Base-by-base conservation (phyloP, 768 basidiomycete species). In the Mycena galericulata region DNA sequence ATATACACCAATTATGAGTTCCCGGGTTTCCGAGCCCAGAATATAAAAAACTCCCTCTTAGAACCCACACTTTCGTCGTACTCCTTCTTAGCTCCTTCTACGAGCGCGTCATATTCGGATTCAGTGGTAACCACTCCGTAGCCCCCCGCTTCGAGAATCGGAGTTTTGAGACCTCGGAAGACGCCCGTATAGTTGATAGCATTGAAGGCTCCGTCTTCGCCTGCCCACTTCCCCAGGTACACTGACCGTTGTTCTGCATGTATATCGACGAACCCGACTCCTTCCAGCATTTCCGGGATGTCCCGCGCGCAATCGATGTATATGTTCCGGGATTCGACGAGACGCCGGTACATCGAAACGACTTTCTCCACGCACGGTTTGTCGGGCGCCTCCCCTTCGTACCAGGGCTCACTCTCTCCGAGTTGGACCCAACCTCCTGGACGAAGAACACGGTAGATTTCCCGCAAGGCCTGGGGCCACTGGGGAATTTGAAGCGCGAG, bases 371-470 rank as follows among this genome's bases (percentile, higher is more conserved):
- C 43, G 62, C 55, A 68, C 22, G 67, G 67, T 24, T 63, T 12
- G 4, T 27, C 62, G 22, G 57, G 60, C 45, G 65, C 53, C 24
- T 67, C 49, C 24, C 62, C 69, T 15, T 29, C 55, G 26, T 50
- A 14, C 47, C 50, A 59, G 0, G 58, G 27, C 5, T 40, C 36
- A 22, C 14, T 14, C 55, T 73, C 72, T 5, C 26, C 49, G 18
- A 73, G 22, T 54, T 73, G 72, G 7, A 66, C 62, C 62, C 64
- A 71, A 9, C 72, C 70, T 7, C 67, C 70, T 2, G 67, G 67
- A 7, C 49, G 54, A 46, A 73, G 62, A 14, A 73, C 70, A 5
- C 70, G 69, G 59, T 68, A 43, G 3, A 71, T 68, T 15, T 73
- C 70, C 22, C 43, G 60, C 5, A 73, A 18, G 1, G 66, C 70